These are phyloP conservation scores for Maudiozyma bulderi DNA, from an alignment of 805 yeast species.

Conservation along the genomic window DNA sequence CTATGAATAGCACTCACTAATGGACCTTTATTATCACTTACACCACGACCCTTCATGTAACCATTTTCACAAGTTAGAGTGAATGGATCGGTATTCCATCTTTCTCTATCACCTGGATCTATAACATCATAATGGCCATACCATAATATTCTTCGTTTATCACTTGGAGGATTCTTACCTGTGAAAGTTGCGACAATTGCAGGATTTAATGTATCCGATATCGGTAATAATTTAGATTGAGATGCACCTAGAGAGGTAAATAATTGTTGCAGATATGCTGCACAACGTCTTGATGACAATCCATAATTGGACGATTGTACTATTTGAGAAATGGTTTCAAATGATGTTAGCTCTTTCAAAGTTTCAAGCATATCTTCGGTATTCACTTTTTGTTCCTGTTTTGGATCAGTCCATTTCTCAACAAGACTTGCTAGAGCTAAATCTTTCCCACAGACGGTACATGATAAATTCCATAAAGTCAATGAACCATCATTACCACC, in stretches of 20 bases:
- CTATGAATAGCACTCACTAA: slow-evolving; percentile 77
- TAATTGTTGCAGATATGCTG: slow-evolving; percentile 56
- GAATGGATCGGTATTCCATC: slow-evolving; percentile 79
- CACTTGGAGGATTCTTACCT: slow-evolving; percentile 28
- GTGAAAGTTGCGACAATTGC: slow-evolving; percentile 68
- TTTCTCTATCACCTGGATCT: slow-evolving; percentile 51
- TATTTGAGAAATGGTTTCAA: slow-evolving; percentile 66
- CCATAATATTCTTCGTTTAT: slow-evolving; percentile 54
- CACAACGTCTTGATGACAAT: slow-evolving; percentile 80
- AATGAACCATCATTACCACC: slow-evolving; percentile 66
- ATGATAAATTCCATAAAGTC: slow-evolving; percentile 53
- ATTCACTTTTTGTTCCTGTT: slow-evolving; percentile 24
- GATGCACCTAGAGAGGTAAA: slow-evolving; percentile 63
- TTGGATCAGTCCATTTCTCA: background rate
- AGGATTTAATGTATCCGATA: slow-evolving; percentile 66
- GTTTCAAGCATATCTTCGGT: slow-evolving; percentile 58
- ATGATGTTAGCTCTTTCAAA: slow-evolving; percentile 53
- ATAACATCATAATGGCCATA: slow-evolving; percentile 97
- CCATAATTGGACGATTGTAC: slow-evolving; percentile 36
- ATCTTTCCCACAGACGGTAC: background rate
- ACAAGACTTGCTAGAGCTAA: background rate
- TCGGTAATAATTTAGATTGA: slow-evolving; percentile 57
- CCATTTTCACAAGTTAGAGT: slow-evolving; percentile 70
- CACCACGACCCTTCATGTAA: slow-evolving; percentile 83
- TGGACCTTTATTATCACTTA: slow-evolving; percentile 93